Evolutionary conservation across 1,284 basidiomycete species (phyloP).

Genomic region (Boletus sp.): DNA sequence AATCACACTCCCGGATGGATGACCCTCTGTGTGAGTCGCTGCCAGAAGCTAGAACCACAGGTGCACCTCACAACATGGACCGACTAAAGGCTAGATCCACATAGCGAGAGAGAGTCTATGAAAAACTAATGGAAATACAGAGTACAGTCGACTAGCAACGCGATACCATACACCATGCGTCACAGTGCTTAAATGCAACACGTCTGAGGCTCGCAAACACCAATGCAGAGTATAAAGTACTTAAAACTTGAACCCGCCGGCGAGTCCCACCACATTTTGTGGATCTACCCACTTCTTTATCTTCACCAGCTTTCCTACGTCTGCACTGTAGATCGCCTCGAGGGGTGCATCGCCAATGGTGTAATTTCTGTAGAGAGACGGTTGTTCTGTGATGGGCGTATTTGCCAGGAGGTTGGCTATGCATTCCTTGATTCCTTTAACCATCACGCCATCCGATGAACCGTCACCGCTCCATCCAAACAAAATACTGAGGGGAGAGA

Average conservation of each 20-base stretch:
- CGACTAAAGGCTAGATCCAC: slow-evolving; percentile 9
- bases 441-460: slow-evolving; percentile 46
- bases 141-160: slow-evolving; percentile 4
- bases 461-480: slow-evolving; percentile 46
- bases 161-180: slow-evolving; percentile 2
- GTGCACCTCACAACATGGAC: slow-evolving; percentile 1
- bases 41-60: background rate
- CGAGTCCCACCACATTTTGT: slow-evolving; percentile 56
- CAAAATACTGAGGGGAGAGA: slow-evolving; percentile 54
- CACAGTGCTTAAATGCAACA: slow-evolving; percentile 12
- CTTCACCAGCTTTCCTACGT: slow-evolving; percentile 43
- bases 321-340: slow-evolving; percentile 52
- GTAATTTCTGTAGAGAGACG: slow-evolving; percentile 55
- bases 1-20: slow-evolving; percentile 3
- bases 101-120: background rate
- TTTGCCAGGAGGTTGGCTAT: slow-evolving; percentile 44
- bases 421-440: slow-evolving; percentile 45
- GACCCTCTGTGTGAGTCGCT: slow-evolving; percentile 3
- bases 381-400: slow-evolving; percentile 43
- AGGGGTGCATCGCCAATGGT: slow-evolving; percentile 53
- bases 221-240: background rate
- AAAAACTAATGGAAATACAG: slow-evolving; percentile 3
- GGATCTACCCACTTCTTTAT: slow-evolving; percentile 54
- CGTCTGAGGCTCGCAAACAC: slow-evolving; percentile 10
- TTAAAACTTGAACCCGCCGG: slow-evolving; percentile 48